Evolutionary conservation across 345 rosid genomes (phyloP), one percentile per base, ranked within the genome.

Genomic region (Eucalyptus curtisii): DNA sequence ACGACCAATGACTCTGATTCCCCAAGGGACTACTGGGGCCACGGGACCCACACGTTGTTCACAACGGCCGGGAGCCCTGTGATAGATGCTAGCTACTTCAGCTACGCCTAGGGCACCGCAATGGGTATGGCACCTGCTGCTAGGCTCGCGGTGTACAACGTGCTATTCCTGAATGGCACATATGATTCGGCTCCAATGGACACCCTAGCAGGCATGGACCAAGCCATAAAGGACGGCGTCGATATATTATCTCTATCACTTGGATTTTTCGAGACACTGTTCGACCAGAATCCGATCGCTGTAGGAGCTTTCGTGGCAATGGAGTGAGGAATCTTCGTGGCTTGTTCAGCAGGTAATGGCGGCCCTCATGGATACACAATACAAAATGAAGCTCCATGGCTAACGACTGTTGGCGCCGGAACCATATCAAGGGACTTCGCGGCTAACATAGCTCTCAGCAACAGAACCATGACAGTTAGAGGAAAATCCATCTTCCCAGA

Each of bases 71-170:
- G 94, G n/a, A 90, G 92, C 88, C 88, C 57, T 3, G 93, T 91
- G 24, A 88, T 2, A 10, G 61, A 45, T 9, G 92, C 87, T 37
- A 93, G 90, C 79, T 93, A 93, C 88, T 95, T 93, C 20, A 92
- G 95, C 30, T 93, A 95, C 27, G 94, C 96, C 4, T 37, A 91
- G 89, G 95, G 95, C 50, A 91, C 89, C 9, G 94, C 93, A 4
- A 64, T 8, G 1, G 93, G 93, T 42, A 89, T 89, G 16, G 96
- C 96, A 27, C 94, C 93, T 9, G 37, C 86, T 44, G 93, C 95
- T 25, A 93, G 93, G 91, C 89, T 95, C 33, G 94, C 93, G n/a
- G 89, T 93, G 93, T 93, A 95, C 89, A 93, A 95, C 59, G 94
- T 92, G 15, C 25, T 87, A n/a, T 95, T 93, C 82, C 71, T 82